These are phyloP conservation scores for Cladorrhinum sp. DNA, from an alignment of 2,329 filamentous ascomycete genomes.

Conservation along the genomic window DNA sequence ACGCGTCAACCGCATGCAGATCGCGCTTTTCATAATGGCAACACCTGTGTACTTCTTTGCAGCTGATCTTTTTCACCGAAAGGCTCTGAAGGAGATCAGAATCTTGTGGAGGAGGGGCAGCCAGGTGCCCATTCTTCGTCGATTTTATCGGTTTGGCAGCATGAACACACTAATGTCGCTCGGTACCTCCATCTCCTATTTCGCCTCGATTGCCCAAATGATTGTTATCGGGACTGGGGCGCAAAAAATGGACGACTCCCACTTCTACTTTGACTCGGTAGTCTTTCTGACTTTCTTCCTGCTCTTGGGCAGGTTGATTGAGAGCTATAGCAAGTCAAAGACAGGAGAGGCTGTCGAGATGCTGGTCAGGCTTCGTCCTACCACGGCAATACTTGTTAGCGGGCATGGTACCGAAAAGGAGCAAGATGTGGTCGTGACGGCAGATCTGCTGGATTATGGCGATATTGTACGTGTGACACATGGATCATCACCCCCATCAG, in stretches of 20 bases:
- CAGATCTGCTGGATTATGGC: conserved; percentile 72
- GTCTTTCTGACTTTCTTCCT: conserved; percentile 90
- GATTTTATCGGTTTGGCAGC: conserved; percentile 91
- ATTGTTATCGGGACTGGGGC: conserved; percentile 54
- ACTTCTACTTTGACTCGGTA: conserved; percentile 86
- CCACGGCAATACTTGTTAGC: conserved; percentile 68
- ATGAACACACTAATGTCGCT: conserved; percentile 94
- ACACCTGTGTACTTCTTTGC: conserved; percentile 86
- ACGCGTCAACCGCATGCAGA: conserved; percentile 73
- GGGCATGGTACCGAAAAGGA: conserved; percentile 37
- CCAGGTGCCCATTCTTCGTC: conserved; percentile 65
- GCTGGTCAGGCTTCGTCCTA: conserved; percentile 73
- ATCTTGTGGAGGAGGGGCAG: conserved; percentile 76
- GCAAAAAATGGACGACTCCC: conserved; percentile 43
- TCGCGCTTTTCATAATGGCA: conserved; percentile 75
- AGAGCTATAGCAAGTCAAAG: conserved; percentile 88
- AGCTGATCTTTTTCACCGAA: conserved; percentile 78
- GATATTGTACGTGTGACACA: conserved; percentile 73
- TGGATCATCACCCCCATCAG: conserved; percentile 79
- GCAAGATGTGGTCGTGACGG: conserved; percentile 42
- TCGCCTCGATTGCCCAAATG: conserved; percentile 76
- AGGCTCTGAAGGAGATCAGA: conserved; percentile 74
- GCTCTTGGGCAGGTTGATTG: conserved; percentile 68
- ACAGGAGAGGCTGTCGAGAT: conserved; percentile 82
- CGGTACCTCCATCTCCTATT: conserved; percentile 82